Percentiles rank a stretch among this genome's conserved stretches.
Evolutionary conservation across 139 green algal species (phyloP).

Genomic region (Tetradesmus obliquus): DNA sequence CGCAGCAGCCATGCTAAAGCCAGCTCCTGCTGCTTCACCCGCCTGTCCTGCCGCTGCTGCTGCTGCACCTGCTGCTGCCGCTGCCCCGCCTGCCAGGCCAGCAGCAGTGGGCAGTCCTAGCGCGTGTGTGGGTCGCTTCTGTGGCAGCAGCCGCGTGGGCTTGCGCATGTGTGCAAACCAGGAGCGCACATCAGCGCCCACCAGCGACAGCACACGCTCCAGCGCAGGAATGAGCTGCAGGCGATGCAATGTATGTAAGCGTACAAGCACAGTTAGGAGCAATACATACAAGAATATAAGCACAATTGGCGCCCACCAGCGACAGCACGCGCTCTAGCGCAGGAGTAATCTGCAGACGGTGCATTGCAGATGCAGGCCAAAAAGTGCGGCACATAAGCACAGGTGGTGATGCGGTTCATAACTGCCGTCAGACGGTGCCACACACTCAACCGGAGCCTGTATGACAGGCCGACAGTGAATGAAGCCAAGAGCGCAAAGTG

Average conservation of each 20-base stretch:
- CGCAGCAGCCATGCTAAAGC: not conserved
- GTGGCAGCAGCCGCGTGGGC: constrained; percentile 74
- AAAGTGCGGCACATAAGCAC: not conserved
- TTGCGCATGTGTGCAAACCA: constrained; percentile 91
- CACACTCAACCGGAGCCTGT: too few relatives aligned
- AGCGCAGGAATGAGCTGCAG: constrained; percentile 91
- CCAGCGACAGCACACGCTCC: constrained; percentile 88
- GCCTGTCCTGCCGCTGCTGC: not conserved
- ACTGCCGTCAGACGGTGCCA: too few relatives aligned
- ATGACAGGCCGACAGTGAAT: too few relatives aligned
- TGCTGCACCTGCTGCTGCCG: not conserved
- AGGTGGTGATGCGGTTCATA: constrained; percentile 62
- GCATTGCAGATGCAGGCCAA: not conserved
- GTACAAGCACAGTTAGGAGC: constrained; percentile 4
- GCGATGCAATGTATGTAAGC: not conserved
- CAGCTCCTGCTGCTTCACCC: constrained; percentile 4
- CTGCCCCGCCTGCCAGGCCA: not conserved
- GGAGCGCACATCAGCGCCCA: constrained; percentile 86
- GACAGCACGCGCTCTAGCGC: constrained; percentile 90
- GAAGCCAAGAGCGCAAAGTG: too few relatives aligned
- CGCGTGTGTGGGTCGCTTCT: constrained; percentile 79
- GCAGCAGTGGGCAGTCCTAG: constrained; percentile 52
- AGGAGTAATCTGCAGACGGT: constrained; percentile 82
- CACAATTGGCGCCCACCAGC: constrained; percentile 86
- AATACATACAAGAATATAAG: too few relatives aligned